A percentile compares a stretch with the other conserved stretches of the same genome.
phyloP scores from a whole-genome alignment of 768 basidiomycete genomes.

The Macrolepiota albuminosa region DNA sequence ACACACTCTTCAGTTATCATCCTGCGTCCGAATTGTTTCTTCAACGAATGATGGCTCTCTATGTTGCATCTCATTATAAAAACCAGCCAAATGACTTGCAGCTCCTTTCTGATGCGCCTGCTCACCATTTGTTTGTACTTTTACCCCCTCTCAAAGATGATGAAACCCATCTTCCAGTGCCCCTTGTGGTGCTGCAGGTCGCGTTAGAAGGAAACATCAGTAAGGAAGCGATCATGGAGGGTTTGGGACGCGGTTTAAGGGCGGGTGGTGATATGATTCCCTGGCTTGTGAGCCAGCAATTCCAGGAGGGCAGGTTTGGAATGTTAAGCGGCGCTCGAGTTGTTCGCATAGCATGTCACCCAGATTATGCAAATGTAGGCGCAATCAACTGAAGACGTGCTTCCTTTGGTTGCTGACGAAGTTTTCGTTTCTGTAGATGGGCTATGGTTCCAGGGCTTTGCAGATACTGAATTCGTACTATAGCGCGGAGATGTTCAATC shows the following conservation, averaged over 20 bases:
- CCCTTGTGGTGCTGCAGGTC: constrained; percentile 92
- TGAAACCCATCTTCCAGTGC: constrained; percentile 88
- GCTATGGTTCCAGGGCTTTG: constrained; percentile 89
- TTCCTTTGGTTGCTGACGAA: constrained; percentile 5
- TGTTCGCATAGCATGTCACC: constrained; percentile 92
- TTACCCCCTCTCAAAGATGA: constrained; percentile 90
- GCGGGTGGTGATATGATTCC: constrained; percentile 97
- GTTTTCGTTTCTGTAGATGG: constrained; percentile 59
- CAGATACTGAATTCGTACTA: constrained; percentile 87
- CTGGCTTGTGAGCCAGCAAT: constrained; percentile 93
- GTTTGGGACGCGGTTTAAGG: constrained; percentile 74
- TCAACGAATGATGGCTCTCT: constrained; percentile 97
- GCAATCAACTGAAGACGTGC: not conserved
- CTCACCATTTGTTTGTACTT: constrained; percentile 94
- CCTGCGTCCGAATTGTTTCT: constrained; percentile 97
- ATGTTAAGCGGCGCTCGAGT: constrained; percentile 86
- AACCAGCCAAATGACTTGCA: constrained; percentile 99
- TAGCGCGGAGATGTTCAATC: constrained; percentile 85
- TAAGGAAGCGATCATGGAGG: constrained; percentile 80
- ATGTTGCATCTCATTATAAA: constrained; percentile 98
- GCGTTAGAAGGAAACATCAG: constrained; percentile 94
- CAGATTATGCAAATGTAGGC: constrained; percentile 87
- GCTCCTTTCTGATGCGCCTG: constrained; percentile 93
- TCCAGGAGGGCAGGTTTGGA: constrained; percentile 94
- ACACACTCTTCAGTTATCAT: constrained; percentile 96